Percentiles rank a stretch among this genome's conserved stretches.
These are phyloP conservation scores for Elongisporangium undulatum DNA, from an alignment of 352 stramenopile species.

Conservation along the genomic window DNA sequence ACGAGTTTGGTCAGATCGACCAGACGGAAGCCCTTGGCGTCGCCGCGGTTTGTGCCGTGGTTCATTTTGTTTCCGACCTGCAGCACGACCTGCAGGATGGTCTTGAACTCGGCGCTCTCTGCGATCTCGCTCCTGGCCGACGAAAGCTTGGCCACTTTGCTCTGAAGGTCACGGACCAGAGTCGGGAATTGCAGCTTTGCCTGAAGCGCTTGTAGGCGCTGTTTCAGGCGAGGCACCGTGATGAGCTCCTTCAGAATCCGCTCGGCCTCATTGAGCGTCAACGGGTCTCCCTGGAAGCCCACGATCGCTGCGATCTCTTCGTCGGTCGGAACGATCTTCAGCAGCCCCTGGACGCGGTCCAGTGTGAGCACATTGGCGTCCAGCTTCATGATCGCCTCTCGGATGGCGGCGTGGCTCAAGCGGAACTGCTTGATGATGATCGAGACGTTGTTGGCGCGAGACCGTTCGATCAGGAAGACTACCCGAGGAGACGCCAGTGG, in stretches of 20 bases:
- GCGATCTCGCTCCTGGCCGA: conserved; percentile 53
- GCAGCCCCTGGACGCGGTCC: conserved; percentile 78
- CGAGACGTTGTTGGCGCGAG: conserved; percentile 87
- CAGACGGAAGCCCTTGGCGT: conserved; percentile 68
- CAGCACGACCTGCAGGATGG: conserved; percentile 59
- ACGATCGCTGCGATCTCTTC: conserved; percentile 78
- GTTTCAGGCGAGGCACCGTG: conserved; percentile 61
- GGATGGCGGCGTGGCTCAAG: conserved; percentile 84
- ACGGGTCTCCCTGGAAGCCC: conserved; percentile 51
- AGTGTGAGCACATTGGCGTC: conserved; percentile 70
- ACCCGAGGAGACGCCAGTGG: conserved; percentile 50
- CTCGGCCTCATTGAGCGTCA: conserved; percentile 74
- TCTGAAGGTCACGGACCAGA: conserved; percentile 55
- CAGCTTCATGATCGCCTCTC: conserved; percentile 80
- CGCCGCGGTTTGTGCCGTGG: conserved; percentile 53
- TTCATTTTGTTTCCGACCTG: conserved; percentile 89
- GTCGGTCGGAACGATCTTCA: conserved; percentile 86
- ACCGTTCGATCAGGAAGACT: conserved; percentile 74
- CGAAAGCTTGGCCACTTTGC: conserved; percentile 59
- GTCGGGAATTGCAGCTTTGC: conserved; percentile 63
- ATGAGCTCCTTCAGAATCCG: conserved; percentile 78
- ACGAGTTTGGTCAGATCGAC: conserved; percentile 61
- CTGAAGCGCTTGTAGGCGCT: conserved; percentile 53
- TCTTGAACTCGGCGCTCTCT: conserved; percentile 66
- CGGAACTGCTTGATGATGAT: conserved; percentile 96